These are phyloP conservation scores for Lonicera japonica DNA, from an alignment of 129 eudicot species.

Conservation along the genomic window DNA sequence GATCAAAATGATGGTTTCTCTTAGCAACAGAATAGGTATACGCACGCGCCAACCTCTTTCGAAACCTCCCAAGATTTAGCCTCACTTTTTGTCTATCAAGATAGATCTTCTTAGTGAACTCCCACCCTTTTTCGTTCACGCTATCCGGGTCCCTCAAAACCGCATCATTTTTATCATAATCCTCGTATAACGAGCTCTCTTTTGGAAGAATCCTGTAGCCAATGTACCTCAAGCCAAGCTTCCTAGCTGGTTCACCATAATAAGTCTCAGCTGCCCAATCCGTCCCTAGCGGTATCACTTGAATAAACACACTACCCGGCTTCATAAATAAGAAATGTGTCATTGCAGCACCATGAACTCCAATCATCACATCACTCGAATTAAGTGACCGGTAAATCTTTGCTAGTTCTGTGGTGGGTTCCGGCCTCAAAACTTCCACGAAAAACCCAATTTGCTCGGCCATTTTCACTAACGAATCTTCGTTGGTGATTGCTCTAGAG, in stretches of 20 bases:
- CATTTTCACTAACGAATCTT: conserved; percentile 48
- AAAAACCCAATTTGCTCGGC: conserved; percentile 64
- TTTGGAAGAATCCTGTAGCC: conserved; percentile 63
- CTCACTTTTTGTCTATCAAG: conserved; percentile 79
- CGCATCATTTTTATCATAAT: conserved; percentile 62
- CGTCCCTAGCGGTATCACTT: conserved; percentile 81
- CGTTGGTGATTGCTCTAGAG: conserved; percentile 73
- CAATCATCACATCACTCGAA: conserved; percentile 88
- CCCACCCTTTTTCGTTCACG: conserved; percentile 75
- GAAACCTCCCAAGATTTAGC: conserved; percentile 57
- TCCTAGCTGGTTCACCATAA: conserved; percentile 72
- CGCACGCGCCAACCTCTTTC: conserved; percentile 66
- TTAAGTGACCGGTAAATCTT: conserved; percentile 60
- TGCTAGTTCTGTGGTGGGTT: conserved; percentile 63
- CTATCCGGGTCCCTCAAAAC: conserved; percentile 67
- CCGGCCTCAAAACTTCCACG: conserved; percentile 61
- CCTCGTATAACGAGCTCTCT: conserved; percentile 82
- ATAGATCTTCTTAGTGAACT: conserved; percentile 76
- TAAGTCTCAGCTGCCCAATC: conserved; percentile 95
- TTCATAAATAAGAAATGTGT: conserved; percentile 82
- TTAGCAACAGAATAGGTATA: conserved; percentile 51
- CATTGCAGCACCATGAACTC: conserved; percentile 99
- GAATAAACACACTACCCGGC: conserved; percentile 79
- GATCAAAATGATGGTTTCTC: conserved; percentile 26
- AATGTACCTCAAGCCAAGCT: conserved; percentile 66